These are phyloP conservation scores for Bonia amplexicaulis DNA, from an alignment of 176 grass and related monocot species.

Conservation along the genomic window DNA sequence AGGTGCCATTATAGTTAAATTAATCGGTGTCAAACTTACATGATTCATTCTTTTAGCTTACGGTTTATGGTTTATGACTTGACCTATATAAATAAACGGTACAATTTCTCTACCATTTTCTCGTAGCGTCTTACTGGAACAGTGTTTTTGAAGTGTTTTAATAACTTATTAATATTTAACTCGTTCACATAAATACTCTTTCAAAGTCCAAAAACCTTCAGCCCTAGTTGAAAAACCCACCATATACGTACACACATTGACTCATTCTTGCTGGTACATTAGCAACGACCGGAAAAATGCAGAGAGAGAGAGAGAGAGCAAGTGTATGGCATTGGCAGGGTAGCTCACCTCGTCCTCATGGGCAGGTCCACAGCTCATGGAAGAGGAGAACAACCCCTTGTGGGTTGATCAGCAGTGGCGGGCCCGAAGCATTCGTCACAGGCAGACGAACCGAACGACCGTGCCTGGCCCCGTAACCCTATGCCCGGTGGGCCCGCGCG, in stretches of 20 bases:
- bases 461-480: constrained; percentile 24
- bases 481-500: background rate
- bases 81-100: no score
- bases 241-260: background rate
- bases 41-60: no score
- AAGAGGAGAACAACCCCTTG: constrained; percentile 41
- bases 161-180: accelerated
- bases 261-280: background rate
- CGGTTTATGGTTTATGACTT: no score
- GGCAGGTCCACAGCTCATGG: constrained; percentile 20
- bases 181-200: no score
- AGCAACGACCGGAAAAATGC: background rate
- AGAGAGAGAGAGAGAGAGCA: background rate
- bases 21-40: background rate
- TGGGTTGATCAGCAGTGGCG: constrained; percentile 32
- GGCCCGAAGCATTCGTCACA: background rate
- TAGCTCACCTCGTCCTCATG: background rate
- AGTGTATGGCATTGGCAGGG: background rate
- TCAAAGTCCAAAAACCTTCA: accelerated
- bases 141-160: no score
- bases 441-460: constrained; percentile 27
- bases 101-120: no score
- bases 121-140: no score
- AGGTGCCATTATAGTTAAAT: background rate
- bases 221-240: background rate